phyloP scores from a whole-genome alignment of 768 basidiomycete species.

The Kwoniella sp. region DNA sequence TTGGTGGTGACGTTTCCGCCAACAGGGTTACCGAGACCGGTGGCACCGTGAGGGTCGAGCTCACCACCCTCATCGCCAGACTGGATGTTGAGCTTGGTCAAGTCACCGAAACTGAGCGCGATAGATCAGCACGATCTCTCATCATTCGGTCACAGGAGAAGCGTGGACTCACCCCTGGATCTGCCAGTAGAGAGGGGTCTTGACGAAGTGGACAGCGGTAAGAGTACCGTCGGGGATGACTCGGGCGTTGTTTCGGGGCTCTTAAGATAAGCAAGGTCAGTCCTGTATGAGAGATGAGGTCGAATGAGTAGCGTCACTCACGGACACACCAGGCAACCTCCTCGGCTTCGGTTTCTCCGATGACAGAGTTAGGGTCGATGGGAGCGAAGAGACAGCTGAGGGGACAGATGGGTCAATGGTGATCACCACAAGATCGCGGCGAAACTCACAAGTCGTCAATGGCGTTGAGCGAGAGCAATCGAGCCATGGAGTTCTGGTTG shows the following conservation, averaged over 20 bases:
- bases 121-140: neutral
- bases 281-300: neutral
- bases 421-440: neutral
- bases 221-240: conserved; percentile 54
- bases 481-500: conserved; percentile 48
- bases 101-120: conserved; percentile 54
- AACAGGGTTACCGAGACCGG: conserved; percentile 51
- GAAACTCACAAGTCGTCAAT: conserved; percentile 48
- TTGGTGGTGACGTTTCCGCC: conserved; percentile 52
- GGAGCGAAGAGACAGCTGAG: conserved; percentile 44
- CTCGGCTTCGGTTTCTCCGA: conserved; percentile 50
- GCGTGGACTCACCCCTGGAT: conserved; percentile 31
- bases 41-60: conserved; percentile 54
- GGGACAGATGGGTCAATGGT: neutral
- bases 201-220: conserved; percentile 51
- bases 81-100: conserved; percentile 53
- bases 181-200: conserved; percentile 55
- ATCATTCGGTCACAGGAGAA: neutral
- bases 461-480: conserved; percentile 47
- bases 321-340: conserved; percentile 53
- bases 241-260: conserved; percentile 53
- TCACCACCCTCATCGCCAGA: conserved; percentile 52
- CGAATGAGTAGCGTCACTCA: conserved; percentile 20
- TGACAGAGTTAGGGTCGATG: conserved; percentile 34
- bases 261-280: conserved; percentile 15